Base-by-base conservation (phyloP, 441 rosid species). In the Macaranga tanarius region DNA sequence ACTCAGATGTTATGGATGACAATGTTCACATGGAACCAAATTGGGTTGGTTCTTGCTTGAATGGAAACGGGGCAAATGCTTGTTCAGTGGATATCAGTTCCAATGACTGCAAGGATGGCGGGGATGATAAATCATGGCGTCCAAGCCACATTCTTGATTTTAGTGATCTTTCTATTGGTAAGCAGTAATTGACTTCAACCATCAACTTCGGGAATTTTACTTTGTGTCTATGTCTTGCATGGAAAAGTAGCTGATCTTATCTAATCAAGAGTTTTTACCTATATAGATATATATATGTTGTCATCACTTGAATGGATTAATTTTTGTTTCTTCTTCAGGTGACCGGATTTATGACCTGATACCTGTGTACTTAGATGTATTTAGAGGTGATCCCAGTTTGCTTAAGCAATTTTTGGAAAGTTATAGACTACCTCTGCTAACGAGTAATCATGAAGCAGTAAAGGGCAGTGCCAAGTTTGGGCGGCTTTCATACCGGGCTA, bases 1-100 rank as follows among this genome's bases (percentile, higher is more conserved):
- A 95, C 81, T 80, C 93, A 0, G 97, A 95, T 76, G 82, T 95
- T 71, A 95, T 95, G 98, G 97, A 95, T 77, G 99, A 92, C 84
- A 95, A 95, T 79, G 73, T 92, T 73, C 84, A 83, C 82, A 86
- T 92, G 98, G 93, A 91, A 83, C 87, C 85, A 67, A 65, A 81
- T 71, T 57, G 42, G 38, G 62, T 54, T 42, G 65, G 73, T 65
- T 54, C 81, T 22, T 52, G 55, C 75, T 62, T 31, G 47, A 69
- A 48, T 78, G 81, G 71, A 77, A 75, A 70, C 38, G 63, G 38
- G 50, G 40, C 59, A 17, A 75, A 71, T 79, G 23, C 59, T 71
- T 71, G 59, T 48, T 65, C n/a, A 50, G 62, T 55, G 52, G 79
- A 75, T 69, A 65, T 61, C 48, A 63, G 79, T 74, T 75, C 79